These are phyloP conservation scores for Ceratocystis smalleyi DNA, from an alignment of 2,329 filamentous ascomycete species.

Conservation along the genomic window DNA sequence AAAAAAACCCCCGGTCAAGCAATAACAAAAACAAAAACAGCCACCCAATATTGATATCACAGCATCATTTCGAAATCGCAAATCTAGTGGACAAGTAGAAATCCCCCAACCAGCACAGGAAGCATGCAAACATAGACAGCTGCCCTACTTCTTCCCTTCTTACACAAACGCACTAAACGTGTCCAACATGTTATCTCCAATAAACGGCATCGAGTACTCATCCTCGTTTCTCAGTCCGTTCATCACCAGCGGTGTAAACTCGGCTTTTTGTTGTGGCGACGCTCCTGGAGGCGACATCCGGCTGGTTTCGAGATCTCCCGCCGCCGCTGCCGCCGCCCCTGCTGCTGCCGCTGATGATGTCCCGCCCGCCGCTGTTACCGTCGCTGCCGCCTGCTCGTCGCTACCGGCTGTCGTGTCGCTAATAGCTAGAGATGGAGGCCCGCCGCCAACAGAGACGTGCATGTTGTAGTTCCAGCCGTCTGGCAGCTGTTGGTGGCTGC, in stretches of 20 bases:
- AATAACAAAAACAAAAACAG: not conserved
- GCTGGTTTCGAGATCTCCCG: not conserved
- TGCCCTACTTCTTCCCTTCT: not conserved
- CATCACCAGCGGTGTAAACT: not conserved
- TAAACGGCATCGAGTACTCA: not conserved
- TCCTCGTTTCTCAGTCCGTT: not conserved
- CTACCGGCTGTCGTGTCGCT: constrained; percentile 4
- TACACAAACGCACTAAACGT: not conserved
- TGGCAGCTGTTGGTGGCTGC: not conserved
- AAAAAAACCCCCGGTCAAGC: not conserved
- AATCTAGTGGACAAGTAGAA: not conserved
- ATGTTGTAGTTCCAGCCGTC: constrained; percentile 8
- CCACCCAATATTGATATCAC: not conserved
- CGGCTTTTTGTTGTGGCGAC: not conserved
- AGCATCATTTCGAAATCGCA: not conserved
- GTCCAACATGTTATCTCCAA: not conserved
- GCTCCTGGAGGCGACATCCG: not conserved
- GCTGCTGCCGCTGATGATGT: not conserved
- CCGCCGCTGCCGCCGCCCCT: not conserved
- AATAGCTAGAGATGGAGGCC: constrained; percentile 6
- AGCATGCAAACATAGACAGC: not conserved
- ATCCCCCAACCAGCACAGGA: not conserved
- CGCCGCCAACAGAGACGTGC: constrained; percentile 6
- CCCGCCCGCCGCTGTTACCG: not conserved
- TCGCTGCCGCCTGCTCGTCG: not conserved